Evolutionary conservation across 805 yeast species (phyloP).

Genomic region (Maudiozyma barnettii): DNA sequence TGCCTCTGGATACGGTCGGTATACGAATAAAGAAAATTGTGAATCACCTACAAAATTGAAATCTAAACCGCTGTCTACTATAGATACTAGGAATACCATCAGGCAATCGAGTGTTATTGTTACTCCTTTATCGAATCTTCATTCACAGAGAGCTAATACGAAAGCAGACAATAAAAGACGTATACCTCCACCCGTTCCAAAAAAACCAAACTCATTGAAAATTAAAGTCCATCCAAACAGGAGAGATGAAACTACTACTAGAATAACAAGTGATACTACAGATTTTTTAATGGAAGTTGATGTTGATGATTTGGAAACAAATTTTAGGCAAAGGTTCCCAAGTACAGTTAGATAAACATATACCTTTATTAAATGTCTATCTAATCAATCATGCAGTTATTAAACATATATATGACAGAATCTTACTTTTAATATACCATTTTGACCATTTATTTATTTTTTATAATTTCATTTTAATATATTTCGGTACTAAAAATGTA

Average conservation of each 20-base stretch:
- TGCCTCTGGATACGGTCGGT: constrained; percentile 77
- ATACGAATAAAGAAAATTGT: constrained; percentile 39
- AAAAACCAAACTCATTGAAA: constrained; percentile 5
- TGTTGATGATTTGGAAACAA: constrained; percentile 48
- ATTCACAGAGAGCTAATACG: neutral
- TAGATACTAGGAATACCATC: neutral
- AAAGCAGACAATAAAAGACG: constrained; percentile 3
- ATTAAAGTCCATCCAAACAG: neutral
- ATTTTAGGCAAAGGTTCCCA: constrained; percentile 51
- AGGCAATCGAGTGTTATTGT: constrained; percentile 1
- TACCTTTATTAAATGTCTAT: neutral
- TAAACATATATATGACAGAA: neutral
- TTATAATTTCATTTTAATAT: neutral
- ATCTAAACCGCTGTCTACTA: neutral
- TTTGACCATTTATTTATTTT: neutral
- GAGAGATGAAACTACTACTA: neutral
- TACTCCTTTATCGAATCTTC: neutral
- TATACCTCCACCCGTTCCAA: constrained; percentile 43
- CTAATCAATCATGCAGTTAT: neutral
- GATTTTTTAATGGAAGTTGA: constrained; percentile 4
- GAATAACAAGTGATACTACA: constrained; percentile 5
- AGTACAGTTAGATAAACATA: constrained; percentile 34
- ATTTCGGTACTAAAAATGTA: neutral
- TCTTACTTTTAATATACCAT: neutral
- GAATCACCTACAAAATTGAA: neutral